Percentiles rank a stretch among this genome's conserved stretches.
Evolutionary conservation across 2,329 filamentous ascomycete species (phyloP).

Genomic region (Scedosporium dehoogii): DNA sequence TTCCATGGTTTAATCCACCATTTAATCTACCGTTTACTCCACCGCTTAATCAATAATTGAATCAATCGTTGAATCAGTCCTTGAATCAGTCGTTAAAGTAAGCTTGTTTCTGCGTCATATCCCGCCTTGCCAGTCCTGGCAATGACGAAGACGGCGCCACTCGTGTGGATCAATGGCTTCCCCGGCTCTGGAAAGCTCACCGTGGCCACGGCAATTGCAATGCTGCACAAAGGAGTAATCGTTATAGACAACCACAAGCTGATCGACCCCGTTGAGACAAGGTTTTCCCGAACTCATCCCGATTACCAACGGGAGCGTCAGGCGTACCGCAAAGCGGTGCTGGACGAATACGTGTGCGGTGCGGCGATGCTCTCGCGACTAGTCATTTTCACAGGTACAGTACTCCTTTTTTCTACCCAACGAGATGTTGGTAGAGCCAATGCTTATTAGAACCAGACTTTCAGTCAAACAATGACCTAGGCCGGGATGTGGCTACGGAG

Average conservation of each 20-base stretch:
- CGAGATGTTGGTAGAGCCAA: no score
- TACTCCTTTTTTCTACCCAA: no score
- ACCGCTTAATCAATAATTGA: no score
- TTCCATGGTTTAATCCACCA: no score
- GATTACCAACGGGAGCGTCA: neutral
- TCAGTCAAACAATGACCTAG: neutral
- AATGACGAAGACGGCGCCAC: neutral
- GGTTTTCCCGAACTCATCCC: neutral
- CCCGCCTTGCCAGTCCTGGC: neutral
- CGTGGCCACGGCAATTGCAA: neutral
- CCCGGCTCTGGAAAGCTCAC: conserved; percentile 5
- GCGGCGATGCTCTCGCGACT: neutral
- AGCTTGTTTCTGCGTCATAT: no score
- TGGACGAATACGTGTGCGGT: neutral
- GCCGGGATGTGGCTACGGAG: neutral
- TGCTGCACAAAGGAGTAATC: neutral
- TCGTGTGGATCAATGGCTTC: conserved; percentile 5
- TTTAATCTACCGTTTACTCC: no score
- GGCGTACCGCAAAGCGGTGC: neutral
- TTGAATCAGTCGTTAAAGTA: no score
- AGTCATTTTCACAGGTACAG: neutral
- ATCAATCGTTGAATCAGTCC: no score
- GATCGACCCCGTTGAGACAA: conserved; percentile 1
- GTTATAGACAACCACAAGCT: conserved; percentile 5
- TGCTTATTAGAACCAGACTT: neutral